phyloP scores from a whole-genome alignment of 2,329 filamentous ascomycete genomes.

The Cladosporium sp. region DNA sequence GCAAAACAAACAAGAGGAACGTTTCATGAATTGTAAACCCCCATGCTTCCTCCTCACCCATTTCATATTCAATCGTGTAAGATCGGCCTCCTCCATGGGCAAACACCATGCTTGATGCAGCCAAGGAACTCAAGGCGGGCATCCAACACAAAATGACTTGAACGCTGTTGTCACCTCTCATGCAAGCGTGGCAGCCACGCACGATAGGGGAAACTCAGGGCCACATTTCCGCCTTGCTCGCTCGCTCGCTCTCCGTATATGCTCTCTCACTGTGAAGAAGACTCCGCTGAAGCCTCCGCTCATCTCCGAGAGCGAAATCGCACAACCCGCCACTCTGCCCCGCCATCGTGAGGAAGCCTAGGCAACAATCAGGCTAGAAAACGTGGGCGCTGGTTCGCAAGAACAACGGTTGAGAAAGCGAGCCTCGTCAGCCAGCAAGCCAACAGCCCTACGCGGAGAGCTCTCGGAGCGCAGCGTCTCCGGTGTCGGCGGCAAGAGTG shows the following conservation, averaged over 20 bases:
- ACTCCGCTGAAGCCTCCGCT: conserved; percentile 3
- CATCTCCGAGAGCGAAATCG: conserved; percentile 3
- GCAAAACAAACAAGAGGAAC: neutral
- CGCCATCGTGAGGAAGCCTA: neutral
- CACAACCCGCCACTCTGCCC: neutral
- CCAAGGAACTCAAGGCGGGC: conserved; percentile 1
- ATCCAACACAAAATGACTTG: neutral
- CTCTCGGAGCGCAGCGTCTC: neutral
- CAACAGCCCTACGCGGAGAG: neutral
- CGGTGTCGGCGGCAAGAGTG: neutral
- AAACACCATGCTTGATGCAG: neutral
- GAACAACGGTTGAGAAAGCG: conserved; percentile 5
- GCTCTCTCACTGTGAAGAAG: neutral
- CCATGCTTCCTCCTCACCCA: neutral
- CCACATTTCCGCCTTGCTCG: neutral
- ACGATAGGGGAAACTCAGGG: conserved; percentile 8
- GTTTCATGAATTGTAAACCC: neutral
- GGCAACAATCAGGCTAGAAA: neutral
- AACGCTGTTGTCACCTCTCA: conserved; percentile 5
- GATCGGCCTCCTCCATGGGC: neutral
- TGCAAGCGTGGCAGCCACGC: neutral
- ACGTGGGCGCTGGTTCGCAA: neutral
- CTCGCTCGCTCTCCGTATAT: neutral
- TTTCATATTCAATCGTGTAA: conserved; percentile 7
- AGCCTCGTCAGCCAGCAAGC: conserved; percentile 1